Evolutionary conservation across 257 asterid species (phyloP), one percentile per base, ranked within the genome.

Genomic region (Thymus quinquecostatus): DNA sequence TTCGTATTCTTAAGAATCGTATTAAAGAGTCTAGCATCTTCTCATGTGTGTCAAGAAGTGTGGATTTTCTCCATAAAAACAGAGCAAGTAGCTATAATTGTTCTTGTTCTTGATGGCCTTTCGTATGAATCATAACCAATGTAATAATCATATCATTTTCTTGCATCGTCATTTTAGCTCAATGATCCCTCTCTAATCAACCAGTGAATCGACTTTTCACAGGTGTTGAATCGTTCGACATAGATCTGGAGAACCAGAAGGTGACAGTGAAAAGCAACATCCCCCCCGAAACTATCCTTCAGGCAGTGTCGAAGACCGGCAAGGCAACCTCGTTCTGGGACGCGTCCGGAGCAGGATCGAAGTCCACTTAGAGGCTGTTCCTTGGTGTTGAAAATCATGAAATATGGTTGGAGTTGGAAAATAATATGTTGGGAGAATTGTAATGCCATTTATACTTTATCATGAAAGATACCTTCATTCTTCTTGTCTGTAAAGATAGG

Each of bases 241-340:
- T 92, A 63, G 83, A 92, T 83, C 9, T 88, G 32, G 77, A 92
- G 76, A 83, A 84, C 82, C 98, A 92, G 76, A 92, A 90, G 74
- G 97, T 92, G 82, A 90, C 96, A 0, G 95, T 92, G 67, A 90
- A 82, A 36, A 89, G 97, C 60, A 86, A 88, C 60, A 89, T 90
- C 68, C 74, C 85, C 70, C 86, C 92, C 7, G 92, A 90, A 43
- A 87, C 89, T 3, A 90, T 92, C 68, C 80, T 90, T 33, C 86
- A 88, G 70, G 87, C 96, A 33, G 97, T 92, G 79, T 85, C 90
- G 1, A 90, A 90, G 86, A 90, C 97, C 0, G 97, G 98, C 45
- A 92, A 92, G 86, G 78, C 84, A 66, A 90, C 96, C 64, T 57
- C 92, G 9, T 90, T 86, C 79, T 92, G 98, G 98, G 97, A 90